These are phyloP conservation scores for Nigrospora oryzae DNA, from an alignment of 2,329 filamentous ascomycete species.

Conservation along the genomic window DNA sequence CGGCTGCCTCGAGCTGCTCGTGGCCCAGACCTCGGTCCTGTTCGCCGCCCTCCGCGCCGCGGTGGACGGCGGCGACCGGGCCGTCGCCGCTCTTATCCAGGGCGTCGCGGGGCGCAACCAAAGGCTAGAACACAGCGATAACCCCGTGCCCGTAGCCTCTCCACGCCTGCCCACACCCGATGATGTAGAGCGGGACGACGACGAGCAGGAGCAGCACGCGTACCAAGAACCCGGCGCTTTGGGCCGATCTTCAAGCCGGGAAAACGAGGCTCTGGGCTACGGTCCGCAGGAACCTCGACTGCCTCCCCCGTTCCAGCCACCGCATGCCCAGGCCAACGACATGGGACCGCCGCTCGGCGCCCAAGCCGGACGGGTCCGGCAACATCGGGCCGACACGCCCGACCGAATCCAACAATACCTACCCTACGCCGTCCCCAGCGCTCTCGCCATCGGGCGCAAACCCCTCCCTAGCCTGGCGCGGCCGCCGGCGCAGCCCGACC, in stretches of 20 bases:
- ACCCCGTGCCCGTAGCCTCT: neutral
- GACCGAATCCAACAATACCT: too few species aligned
- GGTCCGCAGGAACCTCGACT: neutral
- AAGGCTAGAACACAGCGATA: neutral
- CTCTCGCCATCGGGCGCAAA: neutral
- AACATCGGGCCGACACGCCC: neutral
- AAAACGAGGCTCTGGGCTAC: neutral
- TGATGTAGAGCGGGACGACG: neutral
- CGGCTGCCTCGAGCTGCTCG: neutral
- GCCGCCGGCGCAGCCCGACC: neutral
- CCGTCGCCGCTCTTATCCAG: neutral
- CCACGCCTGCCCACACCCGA: too few species aligned
- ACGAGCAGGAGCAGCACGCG: neutral
- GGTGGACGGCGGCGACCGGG: neutral
- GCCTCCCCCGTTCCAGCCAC: neutral
- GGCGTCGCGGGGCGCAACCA: neutral
- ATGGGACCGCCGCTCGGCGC: neutral
- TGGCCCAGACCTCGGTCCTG: neutral
- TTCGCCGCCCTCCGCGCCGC: neutral
- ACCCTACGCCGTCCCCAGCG: neutral
- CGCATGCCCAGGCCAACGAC: neutral
- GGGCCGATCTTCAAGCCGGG: neutral
- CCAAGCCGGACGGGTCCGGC: neutral
- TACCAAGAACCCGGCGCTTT: neutral
- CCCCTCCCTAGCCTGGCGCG: neutral